phyloP scores from a whole-genome alignment of 2,329 filamentous ascomycete species.

The Colletotrichum lindemuthianum region DNA sequence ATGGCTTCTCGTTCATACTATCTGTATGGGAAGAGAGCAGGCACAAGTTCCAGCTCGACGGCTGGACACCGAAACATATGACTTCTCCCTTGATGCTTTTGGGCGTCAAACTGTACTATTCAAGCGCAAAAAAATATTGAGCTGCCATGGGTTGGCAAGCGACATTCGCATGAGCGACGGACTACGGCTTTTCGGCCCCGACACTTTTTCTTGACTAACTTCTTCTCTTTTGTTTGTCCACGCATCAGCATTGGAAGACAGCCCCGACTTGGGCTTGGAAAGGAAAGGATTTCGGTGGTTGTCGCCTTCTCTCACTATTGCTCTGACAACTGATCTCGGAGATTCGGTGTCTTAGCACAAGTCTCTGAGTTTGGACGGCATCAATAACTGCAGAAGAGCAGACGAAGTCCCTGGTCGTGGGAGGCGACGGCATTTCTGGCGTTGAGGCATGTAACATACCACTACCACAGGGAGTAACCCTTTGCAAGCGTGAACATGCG shows the following conservation, averaged over 20 bases:
- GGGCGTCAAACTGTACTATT: too few relatives aligned
- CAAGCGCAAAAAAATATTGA: too few relatives aligned
- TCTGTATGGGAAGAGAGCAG: too few relatives aligned
- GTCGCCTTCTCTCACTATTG: not conserved
- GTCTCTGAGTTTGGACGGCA: not conserved
- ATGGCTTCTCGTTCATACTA: too few relatives aligned
- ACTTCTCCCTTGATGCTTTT: too few relatives aligned
- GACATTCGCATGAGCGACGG: not conserved
- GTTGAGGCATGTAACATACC: constrained; percentile 28
- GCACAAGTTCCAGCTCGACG: too few relatives aligned
- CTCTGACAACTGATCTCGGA: not conserved
- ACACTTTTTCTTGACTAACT: too few relatives aligned
- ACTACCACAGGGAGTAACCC: constrained; percentile 20
- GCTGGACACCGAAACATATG: too few relatives aligned
- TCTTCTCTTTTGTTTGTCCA: too few relatives aligned
- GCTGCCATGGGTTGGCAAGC: too few relatives aligned
- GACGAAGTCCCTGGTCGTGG: not conserved
- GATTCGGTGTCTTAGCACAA: too few relatives aligned
- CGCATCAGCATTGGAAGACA: constrained; percentile 23
- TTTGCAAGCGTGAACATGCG: not conserved
- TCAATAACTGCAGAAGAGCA: too few relatives aligned
- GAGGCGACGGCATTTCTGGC: constrained; percentile 6
- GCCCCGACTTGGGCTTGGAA: constrained; percentile 10
- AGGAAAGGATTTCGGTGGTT: not conserved
- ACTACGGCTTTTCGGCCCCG: not conserved